A percentile compares a stretch with the other conserved stretches of the same genome.
Conservation (phyloP, 2,329 filamentous ascomycete species). For the Tothia fuscella region DNA sequence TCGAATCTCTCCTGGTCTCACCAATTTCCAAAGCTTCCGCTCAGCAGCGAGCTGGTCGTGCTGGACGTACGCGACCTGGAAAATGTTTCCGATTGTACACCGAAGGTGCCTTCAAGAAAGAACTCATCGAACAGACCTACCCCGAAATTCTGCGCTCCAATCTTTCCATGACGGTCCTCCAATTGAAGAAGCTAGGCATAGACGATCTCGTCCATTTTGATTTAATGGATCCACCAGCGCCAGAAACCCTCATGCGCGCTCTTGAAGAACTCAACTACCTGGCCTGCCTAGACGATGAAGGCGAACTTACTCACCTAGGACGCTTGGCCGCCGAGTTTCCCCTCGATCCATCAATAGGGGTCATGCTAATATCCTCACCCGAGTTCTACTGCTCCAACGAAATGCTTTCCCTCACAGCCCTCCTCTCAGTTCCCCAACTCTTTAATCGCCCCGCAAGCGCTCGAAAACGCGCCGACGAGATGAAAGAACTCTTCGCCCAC, state of each 20-base stretch:
- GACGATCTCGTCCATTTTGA: conserved; percentile 97
- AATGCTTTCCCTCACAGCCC: conserved; percentile 85
- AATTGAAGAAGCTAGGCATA: conserved; percentile 93
- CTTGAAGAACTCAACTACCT: conserved; percentile 96
- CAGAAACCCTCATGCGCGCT: conserved; percentile 96
- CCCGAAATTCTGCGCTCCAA: conserved; percentile 94
- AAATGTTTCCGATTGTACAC: conserved; percentile 98
- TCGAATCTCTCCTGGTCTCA: conserved; percentile 93
- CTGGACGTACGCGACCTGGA: conserved; percentile 93
- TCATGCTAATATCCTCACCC: conserved; percentile 95
- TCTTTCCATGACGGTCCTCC: conserved; percentile 83
- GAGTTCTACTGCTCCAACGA: conserved; percentile 99
- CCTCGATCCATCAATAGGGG: conserved; percentile 82
- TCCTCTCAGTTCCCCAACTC: conserved; percentile 88
- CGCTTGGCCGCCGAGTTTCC: conserved; percentile 88
- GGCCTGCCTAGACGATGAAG: conserved; percentile 91
- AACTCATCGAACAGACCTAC: conserved; percentile 93
- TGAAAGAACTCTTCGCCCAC: conserved; percentile 91
- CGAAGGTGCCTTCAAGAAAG: conserved; percentile 90
- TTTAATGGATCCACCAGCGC: conserved; percentile 94
- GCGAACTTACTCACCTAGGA: conserved; percentile 77
- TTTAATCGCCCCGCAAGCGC: conserved; percentile 79
- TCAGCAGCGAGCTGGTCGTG: conserved; percentile 95
- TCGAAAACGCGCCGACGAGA: conserved; percentile 87
- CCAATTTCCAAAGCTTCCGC: conserved; percentile 97